Percentiles rank a stretch among this genome's conserved stretches.
Conservation (phyloP, 441 rosid species). For the Pelargonium citronellum region DNA sequence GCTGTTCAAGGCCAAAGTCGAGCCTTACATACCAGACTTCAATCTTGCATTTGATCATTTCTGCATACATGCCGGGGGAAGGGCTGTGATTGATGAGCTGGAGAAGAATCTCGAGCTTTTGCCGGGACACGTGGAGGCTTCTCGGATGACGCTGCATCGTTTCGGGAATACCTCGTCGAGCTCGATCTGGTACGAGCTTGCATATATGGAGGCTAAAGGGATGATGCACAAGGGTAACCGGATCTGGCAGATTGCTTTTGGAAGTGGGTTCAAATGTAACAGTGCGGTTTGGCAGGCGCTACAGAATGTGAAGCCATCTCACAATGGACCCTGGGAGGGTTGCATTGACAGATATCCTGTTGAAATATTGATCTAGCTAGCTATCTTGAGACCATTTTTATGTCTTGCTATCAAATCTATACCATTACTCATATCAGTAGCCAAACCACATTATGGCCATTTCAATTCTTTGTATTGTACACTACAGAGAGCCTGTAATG, state of each 20-base stretch:
- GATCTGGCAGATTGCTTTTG: constrained; percentile 62
- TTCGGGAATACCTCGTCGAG: constrained; percentile 92
- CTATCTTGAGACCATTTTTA: too few species aligned
- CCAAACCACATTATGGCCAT: too few species aligned
- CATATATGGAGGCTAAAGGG: constrained; percentile 63
- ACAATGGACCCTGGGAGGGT: constrained; percentile 67
- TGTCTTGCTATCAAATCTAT: too few species aligned
- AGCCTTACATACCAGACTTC: constrained; percentile 81
- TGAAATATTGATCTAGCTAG: too few species aligned
- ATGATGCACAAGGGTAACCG: constrained; percentile 70
- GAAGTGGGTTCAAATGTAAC: constrained; percentile 47
- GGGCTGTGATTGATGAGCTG: constrained; percentile 85
- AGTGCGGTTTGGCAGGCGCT: constrained; percentile 86
- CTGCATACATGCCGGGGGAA: constrained; percentile 42
- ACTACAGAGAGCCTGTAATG: too few species aligned
- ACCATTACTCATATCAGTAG: too few species aligned
- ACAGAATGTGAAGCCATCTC: constrained; percentile 48
- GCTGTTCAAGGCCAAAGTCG: constrained; percentile 50
- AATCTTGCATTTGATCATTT: constrained; percentile 65
- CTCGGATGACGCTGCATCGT: constrained; percentile 79
- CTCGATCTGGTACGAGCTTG: constrained; percentile 43
- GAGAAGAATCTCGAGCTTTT: constrained; percentile 81
- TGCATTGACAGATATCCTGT: constrained; percentile 77
- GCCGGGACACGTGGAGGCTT: constrained; percentile 65
- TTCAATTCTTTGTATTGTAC: too few species aligned